phyloP scores from a whole-genome alignment of 768 basidiomycete genomes.

The Tylopilus subfusipes region DNA sequence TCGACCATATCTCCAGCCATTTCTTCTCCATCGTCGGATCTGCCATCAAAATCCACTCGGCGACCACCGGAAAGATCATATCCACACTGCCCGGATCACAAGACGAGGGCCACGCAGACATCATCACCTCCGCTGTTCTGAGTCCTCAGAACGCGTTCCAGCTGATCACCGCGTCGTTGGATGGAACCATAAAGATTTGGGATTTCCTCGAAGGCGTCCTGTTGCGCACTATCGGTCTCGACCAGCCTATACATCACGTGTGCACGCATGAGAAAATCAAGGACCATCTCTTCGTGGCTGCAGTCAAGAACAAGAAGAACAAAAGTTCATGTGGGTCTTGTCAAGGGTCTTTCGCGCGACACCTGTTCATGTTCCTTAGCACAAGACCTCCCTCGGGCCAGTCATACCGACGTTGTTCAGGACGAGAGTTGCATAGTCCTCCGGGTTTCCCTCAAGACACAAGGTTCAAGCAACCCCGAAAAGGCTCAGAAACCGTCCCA shows the following conservation, averaged over 20 bases:
- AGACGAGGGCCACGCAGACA: conserved; percentile 39
- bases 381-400: neutral
- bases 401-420: conserved; percentile 14
- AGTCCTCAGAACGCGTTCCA: conserved; percentile 88
- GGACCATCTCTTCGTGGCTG: conserved; percentile 68
- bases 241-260: conserved; percentile 66
- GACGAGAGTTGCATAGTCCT: conserved; percentile 51
- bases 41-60: conserved; percentile 83
- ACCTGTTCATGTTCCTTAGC: conserved; percentile 10
- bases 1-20: conserved; percentile 50
- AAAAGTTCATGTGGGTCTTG: conserved; percentile 22
- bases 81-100: conserved; percentile 69
- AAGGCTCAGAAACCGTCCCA: conserved; percentile 46
- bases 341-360: neutral
- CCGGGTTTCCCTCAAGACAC: conserved; percentile 55
- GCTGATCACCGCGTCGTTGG: conserved; percentile 77
- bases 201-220: conserved; percentile 85
- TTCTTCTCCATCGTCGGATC: conserved; percentile 86
- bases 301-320: conserved; percentile 48
- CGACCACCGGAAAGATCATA: conserved; percentile 69
- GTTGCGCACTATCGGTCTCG: conserved; percentile 68
- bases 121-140: conserved; percentile 71
- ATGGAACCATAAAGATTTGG: conserved; percentile 89
- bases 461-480: conserved; percentile 36
- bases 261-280: conserved; percentile 68